Evolutionary conservation across 1,139 yeast species (phyloP), one percentile per base, ranked within the genome.

Genomic region (Debaryomyces sp.): DNA sequence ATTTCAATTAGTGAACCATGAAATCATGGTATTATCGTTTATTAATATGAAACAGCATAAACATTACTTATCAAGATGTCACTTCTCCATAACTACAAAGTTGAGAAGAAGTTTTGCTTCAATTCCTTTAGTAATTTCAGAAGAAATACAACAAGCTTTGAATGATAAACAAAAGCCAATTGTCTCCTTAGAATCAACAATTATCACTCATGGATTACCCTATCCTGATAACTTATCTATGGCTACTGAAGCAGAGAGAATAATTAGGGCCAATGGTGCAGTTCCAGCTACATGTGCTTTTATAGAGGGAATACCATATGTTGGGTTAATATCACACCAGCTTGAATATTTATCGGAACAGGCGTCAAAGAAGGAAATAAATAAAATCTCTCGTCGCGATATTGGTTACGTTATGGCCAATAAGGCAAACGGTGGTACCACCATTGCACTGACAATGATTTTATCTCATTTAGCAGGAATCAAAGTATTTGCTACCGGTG

Each of bases 401-500:
- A 81, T 90, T 38, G 89, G 96, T 0, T 78, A 79, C 57, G 83
- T 87, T 2, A 81, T 89, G 82, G 82, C 92, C 23, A 71, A 75
- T 38, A 69, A 72, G 39, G 65, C 82, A 29, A 74, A 80, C 47
- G 97, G 97, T 4, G 97, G 97, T 1, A 91, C 97, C 1, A 90
- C 97, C 0, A 89, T 90, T 52, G 90, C 97, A 1, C 86, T 89
- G 45, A 90, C 97, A 0, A 89, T 90, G 96, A 87, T 90, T 13
- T 66, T 91, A 13, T 85, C 96, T 0, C 76, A 84, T 47, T 61
- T 70, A 60, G 92, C 92, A 0, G 95, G 96, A 0, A 88, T 90
- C 57, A 78, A 81, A 55, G 91, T 91, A 18, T 91, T 90, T 75
- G 96, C 96, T 1, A 91, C 97, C 2, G 97, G 97, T 35, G 97